These are phyloP conservation scores for Pseudisothecium myosuroides DNA, from an alignment of 225 moss, liverwort and hornwort species.

Conservation along the genomic window DNA sequence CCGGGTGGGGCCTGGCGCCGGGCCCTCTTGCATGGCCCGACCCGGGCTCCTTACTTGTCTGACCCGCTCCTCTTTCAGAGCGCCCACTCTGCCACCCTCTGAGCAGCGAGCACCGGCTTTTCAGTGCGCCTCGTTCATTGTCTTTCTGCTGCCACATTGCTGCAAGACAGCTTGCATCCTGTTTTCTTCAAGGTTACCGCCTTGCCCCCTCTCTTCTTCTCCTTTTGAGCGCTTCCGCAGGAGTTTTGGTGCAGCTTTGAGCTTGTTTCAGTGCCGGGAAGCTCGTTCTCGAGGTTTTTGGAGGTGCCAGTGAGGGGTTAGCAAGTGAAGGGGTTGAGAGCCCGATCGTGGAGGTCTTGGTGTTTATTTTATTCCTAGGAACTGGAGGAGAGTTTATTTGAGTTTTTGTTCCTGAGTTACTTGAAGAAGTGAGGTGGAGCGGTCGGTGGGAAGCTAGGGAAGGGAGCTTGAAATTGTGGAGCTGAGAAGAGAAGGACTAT, in stretches of 20 bases:
- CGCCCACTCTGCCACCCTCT: slow-evolving; percentile 13
- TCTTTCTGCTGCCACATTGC: slow-evolving; percentile 14
- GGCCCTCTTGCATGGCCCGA: neutral
- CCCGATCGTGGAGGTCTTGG: neutral
- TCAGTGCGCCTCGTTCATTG: slow-evolving; percentile 3
- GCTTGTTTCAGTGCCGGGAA: neutral
- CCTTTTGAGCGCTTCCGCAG: neutral
- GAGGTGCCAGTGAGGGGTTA: neutral
- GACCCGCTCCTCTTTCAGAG: neutral
- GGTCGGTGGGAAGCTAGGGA: neutral
- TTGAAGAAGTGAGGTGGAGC: neutral
- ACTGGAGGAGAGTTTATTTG: neutral
- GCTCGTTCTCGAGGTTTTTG: neutral
- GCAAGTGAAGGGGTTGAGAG: neutral
- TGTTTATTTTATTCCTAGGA: neutral
- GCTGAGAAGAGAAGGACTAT: neutral
- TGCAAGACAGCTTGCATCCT: slow-evolving; percentile 14
- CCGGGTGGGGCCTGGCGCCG: neutral
- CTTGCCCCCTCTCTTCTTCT: neutral
- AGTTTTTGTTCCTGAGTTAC: neutral
- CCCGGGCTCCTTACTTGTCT: neutral
- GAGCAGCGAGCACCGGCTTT: slow-evolving; percentile 13
- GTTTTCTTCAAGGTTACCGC: neutral
- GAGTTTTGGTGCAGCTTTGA: neutral
- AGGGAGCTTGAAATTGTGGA: neutral